phyloP scores from a whole-genome alignment of 2,329 filamentous ascomycete species.

The Monilinia laxa region DNA sequence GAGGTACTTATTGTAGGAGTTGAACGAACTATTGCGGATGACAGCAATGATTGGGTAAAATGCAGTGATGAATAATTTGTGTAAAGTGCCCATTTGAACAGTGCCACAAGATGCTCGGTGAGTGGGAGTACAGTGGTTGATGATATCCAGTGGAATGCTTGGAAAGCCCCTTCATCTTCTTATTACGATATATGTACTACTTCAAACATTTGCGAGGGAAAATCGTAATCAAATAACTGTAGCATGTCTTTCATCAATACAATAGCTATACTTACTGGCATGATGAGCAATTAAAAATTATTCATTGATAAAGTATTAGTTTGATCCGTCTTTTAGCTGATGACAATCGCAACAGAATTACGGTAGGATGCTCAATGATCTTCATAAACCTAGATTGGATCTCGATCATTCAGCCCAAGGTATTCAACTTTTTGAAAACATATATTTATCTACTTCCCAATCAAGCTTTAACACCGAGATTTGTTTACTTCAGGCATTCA shows the following conservation, averaged over 20 bases:
- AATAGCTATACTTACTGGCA: slow-evolving; percentile 1
- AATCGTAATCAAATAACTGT: neutral
- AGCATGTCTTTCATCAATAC: neutral
- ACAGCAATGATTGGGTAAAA: neutral
- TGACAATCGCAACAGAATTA: neutral
- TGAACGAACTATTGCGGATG: neutral
- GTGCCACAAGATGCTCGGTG: slow-evolving; percentile 6
- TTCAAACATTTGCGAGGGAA: neutral
- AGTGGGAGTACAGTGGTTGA: slow-evolving; percentile 6
- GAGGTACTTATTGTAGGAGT: neutral
- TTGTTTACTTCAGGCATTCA: slow-evolving; percentile 8
- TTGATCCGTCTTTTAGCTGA: neutral
- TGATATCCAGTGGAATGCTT: neutral
- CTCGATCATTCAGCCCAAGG: slow-evolving; percentile 9
- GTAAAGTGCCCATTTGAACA: neutral
- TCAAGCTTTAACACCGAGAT: slow-evolving; percentile 19
- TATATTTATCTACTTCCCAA: slow-evolving; percentile 12
- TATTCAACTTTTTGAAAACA: slow-evolving; percentile 16
- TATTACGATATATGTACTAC: slow-evolving; percentile 11
- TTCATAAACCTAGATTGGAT: slow-evolving; percentile 10
- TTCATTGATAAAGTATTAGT: neutral
- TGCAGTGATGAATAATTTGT: neutral
- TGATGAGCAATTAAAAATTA: neutral
- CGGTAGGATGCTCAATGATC: slow-evolving; percentile 19
- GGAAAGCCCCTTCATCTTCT: slow-evolving; percentile 16